Base-by-base conservation (phyloP, 768 basidiomycete species). In the Lactifluus rugatus region DNA sequence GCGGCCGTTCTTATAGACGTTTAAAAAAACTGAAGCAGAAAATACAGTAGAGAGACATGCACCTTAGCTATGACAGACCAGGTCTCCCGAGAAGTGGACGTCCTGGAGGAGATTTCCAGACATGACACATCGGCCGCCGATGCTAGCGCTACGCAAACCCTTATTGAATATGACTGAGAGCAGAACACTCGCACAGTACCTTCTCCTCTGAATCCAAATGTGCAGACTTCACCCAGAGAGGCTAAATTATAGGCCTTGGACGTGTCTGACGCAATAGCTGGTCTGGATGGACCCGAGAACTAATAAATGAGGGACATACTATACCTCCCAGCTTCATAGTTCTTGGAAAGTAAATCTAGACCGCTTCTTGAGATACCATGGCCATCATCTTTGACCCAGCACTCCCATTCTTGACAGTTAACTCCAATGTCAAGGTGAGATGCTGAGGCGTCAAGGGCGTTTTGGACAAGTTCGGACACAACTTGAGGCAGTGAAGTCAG, bases 171-270 rank as follows among this genome's bases (percentile, higher is more conserved):
- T 50, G 23, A 36, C 36, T 36, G 21, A 48, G 23, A 46, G 26
- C 54, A 16, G 44, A 44, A 32, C 62, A n/a, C 13, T 25, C 21
- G 23, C 59, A n/a, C 28, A 61, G 17, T 65, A 89, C 93, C 93
- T 87, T 97, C 94, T 37, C 94, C 93, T 64, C 94, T 82, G 72
- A 92, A 95, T 0, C 94, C 93, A 72, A 93, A 94, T 2, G 87
- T 86, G 14, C 78, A 76, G 41, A 78, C 64, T 3, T 76, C 70
- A 55, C 77, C 76, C 52, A 85, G 67, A 1, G 79, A 76, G 49
- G 75, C 74, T 39, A 74, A 69, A 1, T 72, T 71, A 68, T 85
- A 83, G 23, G 77, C 75, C 70, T 93, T 93, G 4, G 89, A 91
- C 5, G 87, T 85, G 58, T 77, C 89, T 92, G 66, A 19, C 28